Base-by-base conservation (phyloP, 169 alveolate species). In the Cryptosporidium viatorum region DNA sequence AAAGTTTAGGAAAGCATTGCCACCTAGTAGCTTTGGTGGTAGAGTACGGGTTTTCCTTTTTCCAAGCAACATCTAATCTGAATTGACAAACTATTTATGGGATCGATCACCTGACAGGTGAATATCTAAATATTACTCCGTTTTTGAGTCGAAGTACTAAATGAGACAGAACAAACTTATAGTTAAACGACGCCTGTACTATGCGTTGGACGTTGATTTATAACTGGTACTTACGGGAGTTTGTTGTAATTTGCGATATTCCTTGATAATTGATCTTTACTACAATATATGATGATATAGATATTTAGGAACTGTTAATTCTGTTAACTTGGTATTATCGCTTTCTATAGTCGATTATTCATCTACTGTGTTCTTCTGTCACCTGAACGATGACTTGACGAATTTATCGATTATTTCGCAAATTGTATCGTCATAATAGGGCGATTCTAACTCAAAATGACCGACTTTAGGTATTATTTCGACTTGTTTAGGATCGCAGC, bases 21-120 rank as follows among this genome's bases (percentile, higher is more conserved):
- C 99, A 55, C 99, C 99, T 29, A 93, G 93, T 75, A 98, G 99
- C 62, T 97, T 98, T 91, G 99, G 99, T 43, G 95, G 97, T 74
- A 95, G 94, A 87, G 98, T 97, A 55, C 95, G 99, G 92, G 99
- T 98, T 75, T 96, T 98, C 96, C 95, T 98, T 84, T 98, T 96
- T 93, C 99, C 99, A 45, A 97, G 98, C 87, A 94, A 94, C 89
- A 94, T 96, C 73, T 96, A 85, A 95, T 52, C 68, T 23, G 59
- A 68, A 91, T 70, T 37, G 65, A 45, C 33, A n/a, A 55, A 55
- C 67, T 55, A 26, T 21, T 55, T 10, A 55, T 21, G 18, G 37
- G 67, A 55, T 26, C 29, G 9, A n/a, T 55, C 16, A 5, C 16
- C 0, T 23, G 3, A 12, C 9, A 21, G 1, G 5, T 55, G 29